Evolutionary conservation across 495 filamentous ascomycete species (phyloP).

Genomic region (Penicillium robsamsonii): DNA sequence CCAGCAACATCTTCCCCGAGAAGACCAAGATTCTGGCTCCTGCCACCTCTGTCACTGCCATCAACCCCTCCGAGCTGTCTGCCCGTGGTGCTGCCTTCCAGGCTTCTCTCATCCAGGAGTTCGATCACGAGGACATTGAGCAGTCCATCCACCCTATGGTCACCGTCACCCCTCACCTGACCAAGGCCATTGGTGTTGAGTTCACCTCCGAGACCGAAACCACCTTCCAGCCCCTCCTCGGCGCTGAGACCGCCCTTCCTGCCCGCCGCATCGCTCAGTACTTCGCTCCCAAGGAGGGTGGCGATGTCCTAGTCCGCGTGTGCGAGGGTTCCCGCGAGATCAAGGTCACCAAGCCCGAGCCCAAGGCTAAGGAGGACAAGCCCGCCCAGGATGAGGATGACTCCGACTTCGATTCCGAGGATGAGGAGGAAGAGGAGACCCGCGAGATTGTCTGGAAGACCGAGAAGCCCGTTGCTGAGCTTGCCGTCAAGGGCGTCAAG

Average conservation of each 20-base stretch:
- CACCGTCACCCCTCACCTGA: constrained; percentile 86
- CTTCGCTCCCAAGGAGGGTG: constrained; percentile 68
- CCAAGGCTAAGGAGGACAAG: constrained; percentile 67
- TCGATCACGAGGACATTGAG: constrained; percentile 88
- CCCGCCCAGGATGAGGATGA: constrained; percentile 59
- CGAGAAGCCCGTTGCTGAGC: constrained; percentile 79
- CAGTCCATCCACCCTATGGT: constrained; percentile 95
- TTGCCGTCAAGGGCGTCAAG: constrained; percentile 75
- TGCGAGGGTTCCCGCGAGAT: constrained; percentile 85
- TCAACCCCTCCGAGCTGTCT: constrained; percentile 90
- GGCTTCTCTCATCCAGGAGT: constrained; percentile 87
- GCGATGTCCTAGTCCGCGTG: constrained; percentile 80
- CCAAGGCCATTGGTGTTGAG: constrained; percentile 84
- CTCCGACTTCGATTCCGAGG: constrained; percentile 60
- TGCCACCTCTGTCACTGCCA: constrained; percentile 66
- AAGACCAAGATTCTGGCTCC: constrained; percentile 79
- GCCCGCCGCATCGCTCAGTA: constrained; percentile 80
- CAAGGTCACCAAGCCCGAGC: constrained; percentile 82
- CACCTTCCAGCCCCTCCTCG: constrained; percentile 73
- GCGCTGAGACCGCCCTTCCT: constrained; percentile 84
- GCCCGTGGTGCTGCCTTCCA: constrained; percentile 93
- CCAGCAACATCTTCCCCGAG: constrained; percentile 75
- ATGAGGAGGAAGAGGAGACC: constrained; percentile 78
- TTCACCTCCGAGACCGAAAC: constrained; percentile 61
- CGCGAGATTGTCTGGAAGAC: constrained; percentile 92